Evolutionary conservation across 2,329 filamentous ascomycete genomes (phyloP), one percentile per base, ranked within the genome.

Genomic region (Epichloe glyceriae): DNA sequence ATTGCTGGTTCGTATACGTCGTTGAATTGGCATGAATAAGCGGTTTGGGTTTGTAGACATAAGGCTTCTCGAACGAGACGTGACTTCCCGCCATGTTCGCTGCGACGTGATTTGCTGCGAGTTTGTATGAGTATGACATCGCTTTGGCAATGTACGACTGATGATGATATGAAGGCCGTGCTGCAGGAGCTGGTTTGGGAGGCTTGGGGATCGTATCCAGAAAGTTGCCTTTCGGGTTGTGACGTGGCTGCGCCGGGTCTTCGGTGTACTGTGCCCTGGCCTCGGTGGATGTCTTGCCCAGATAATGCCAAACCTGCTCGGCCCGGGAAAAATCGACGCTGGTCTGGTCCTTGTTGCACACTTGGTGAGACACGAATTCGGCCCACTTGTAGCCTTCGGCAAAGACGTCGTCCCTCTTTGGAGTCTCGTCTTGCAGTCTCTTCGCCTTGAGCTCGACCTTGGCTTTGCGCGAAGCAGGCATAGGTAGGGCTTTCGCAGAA

Each of bases 231-330:
- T 78, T 83, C 2, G 75, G 70, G 53, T 88, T 87, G 65, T 88
- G 76, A 44, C 71, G 70, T n/a, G 68, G 74, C 12, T 67, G 73
- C 8, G 61, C 55, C 42, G 77, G 79, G 67, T 95, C 82, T 60
- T 93, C 86, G 4, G 90, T 95, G 68, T 93, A 98, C 64, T 94
- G 88, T 26, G 89, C 84, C 65, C 84, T 89, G 50, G 88, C 86
- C 62, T 97, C 91, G 6, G 91, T 96, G 20, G 91, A 97, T 19
- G 78, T 79, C 64, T 81, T 81, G 34, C 88, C 88, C 53, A 98
- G 75, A 64, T 96, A 97, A 69, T 88, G 79, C 88, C 90, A 97
- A 17, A 95, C 66, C 62, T 87, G 83, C 54, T 91, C 79, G 15
- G 82, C 74, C 63, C 85, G 86, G 54, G 68, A 68, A 8, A 95